A percentile compares a stretch with the other conserved stretches of the same genome.
These are phyloP conservation scores for Blastobotrys buckinghamii DNA, from an alignment of 1,139 yeast genomes.

Conservation along the genomic window DNA sequence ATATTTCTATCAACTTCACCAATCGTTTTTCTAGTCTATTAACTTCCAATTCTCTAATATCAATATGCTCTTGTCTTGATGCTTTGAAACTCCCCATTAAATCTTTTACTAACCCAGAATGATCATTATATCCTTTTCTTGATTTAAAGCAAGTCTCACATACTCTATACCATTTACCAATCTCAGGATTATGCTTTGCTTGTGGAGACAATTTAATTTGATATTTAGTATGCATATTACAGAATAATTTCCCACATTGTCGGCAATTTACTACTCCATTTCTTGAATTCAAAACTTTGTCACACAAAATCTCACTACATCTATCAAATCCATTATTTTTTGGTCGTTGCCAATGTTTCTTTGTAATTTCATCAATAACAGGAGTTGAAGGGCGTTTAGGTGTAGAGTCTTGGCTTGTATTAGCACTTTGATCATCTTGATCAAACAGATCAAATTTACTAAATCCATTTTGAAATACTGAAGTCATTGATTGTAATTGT, in stretches of 20 bases:
- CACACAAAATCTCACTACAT: slow-evolving; percentile 32
- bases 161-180: slow-evolving; percentile 65
- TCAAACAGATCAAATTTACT: slow-evolving; percentile 34
- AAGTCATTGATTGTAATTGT: slow-evolving; percentile 26
- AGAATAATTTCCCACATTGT: slow-evolving; percentile 64
- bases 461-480: slow-evolving; percentile 29
- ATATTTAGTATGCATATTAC: slow-evolving; percentile 57
- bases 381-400: slow-evolving; percentile 8
- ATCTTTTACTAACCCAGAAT: slow-evolving; percentile 40
- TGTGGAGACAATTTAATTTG: slow-evolving; percentile 41
- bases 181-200: slow-evolving; percentile 43
- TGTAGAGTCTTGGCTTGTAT: slow-evolving; percentile 6
- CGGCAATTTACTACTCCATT: slow-evolving; percentile 35
- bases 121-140: slow-evolving; percentile 50
- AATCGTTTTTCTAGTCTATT: slow-evolving; percentile 62
- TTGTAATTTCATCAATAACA: slow-evolving; percentile 36
- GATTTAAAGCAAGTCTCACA: slow-evolving; percentile 56
- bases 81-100: slow-evolving; percentile 40
- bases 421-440: slow-evolving; percentile 15
- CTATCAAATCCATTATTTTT: slow-evolving; percentile 22
- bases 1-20: slow-evolving; percentile 39
- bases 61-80: slow-evolving; percentile 40
- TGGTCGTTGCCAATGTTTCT: slow-evolving; percentile 62
- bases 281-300: slow-evolving; percentile 26
- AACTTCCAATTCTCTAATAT: slow-evolving; percentile 40